phyloP scores from a whole-genome alignment of 495 filamentous ascomycete species.

The Daldinia bambusicola region DNA sequence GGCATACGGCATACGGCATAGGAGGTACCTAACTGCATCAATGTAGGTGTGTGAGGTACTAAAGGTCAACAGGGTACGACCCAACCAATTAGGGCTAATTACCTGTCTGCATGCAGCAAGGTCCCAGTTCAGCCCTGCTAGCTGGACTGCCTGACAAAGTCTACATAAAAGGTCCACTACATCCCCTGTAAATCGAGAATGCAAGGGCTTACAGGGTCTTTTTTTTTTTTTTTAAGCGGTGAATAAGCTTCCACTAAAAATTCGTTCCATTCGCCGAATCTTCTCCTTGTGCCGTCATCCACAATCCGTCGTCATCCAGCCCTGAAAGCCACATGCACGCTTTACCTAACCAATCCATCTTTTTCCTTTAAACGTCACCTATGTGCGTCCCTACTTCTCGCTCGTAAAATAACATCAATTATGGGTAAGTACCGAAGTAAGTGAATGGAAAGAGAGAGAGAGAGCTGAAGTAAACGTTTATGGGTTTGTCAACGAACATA shows the following conservation, averaged over 20 bases:
- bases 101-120: background rate
- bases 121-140: conserved; percentile 18
- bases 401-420: background rate
- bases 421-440: conserved; percentile 2
- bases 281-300: conserved; percentile 5
- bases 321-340: background rate
- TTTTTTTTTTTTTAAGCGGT: conserved; percentile 19
- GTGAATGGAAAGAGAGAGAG: background rate
- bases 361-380: background rate
- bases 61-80: background rate
- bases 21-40: too few relatives aligned
- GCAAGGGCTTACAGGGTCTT: background rate
- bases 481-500: background rate
- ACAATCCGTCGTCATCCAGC: background rate
- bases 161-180: background rate
- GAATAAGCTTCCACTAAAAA: conserved; percentile 1
- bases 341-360: background rate
- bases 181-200: background rate
- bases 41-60: background rate
- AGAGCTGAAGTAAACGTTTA: background rate
- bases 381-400: background rate
- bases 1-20: too few relatives aligned
- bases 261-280: background rate
- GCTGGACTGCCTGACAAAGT: background rate
- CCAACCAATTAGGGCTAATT: background rate